phyloP scores from a whole-genome alignment of 306 rosid species.

The Rubus parviflorus region DNA sequence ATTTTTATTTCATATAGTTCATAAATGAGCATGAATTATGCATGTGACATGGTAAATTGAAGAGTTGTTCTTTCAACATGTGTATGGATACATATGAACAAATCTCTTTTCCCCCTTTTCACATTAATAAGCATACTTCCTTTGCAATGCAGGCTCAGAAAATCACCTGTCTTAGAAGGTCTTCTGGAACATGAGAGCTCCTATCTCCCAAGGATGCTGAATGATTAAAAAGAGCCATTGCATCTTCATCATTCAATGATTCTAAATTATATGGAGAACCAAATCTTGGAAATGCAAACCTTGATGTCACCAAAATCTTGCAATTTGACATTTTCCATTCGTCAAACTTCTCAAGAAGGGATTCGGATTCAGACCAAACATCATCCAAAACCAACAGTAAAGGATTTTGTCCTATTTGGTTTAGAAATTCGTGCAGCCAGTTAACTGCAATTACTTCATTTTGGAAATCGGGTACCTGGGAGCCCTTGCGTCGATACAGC shows the following conservation, averaged over 20 bases:
- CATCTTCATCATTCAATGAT: conserved; percentile 39
- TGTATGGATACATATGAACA: neutral
- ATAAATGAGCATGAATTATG: neutral
- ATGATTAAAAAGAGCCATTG: conserved; percentile 39
- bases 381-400: conserved; percentile 55
- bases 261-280: conserved; percentile 26
- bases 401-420: conserved; percentile 26
- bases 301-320: conserved; percentile 64
- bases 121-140: neutral
- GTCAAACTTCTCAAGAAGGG: conserved; percentile 46
- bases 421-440: conserved; percentile 38
- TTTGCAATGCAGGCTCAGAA: conserved; percentile 15
- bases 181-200: conserved; percentile 28
- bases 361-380: conserved; percentile 48
- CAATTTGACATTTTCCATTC: conserved; percentile 28
- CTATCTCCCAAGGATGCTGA: conserved; percentile 35
- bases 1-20: neutral
- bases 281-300: conserved; percentile 37
- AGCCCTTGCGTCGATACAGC: conserved; percentile 35
- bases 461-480: conserved; percentile 28
- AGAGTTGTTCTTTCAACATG: neutral
- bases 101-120: neutral
- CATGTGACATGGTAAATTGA: neutral
- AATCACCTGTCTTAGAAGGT: conserved; percentile 43
- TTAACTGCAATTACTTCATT: conserved; percentile 29